These are phyloP conservation scores for Saccharomyces eubayanus DNA, from an alignment of 805 yeast genomes.

Conservation along the genomic window DNA sequence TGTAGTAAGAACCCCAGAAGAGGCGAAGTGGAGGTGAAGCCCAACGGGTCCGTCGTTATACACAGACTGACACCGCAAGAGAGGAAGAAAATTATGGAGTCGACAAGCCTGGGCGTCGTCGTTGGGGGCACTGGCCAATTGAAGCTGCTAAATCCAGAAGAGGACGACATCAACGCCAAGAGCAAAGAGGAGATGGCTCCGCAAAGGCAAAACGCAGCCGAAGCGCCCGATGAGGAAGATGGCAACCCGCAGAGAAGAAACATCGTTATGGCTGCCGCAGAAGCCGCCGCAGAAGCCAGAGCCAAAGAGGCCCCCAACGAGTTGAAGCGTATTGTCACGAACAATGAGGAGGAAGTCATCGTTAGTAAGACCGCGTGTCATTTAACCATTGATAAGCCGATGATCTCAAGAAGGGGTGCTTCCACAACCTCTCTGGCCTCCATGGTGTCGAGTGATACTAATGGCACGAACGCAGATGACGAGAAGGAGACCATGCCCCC, in stretches of 20 bases:
- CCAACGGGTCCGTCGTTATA: constrained; percentile 46
- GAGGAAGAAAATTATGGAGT: constrained; percentile 35
- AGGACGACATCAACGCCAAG: constrained; percentile 10
- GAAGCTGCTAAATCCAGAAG: constrained; percentile 28
- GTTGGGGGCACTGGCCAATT: constrained; percentile 73
- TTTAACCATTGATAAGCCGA: constrained; percentile 38
- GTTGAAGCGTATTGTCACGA: constrained; percentile 22
- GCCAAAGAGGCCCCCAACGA: constrained; percentile 30
- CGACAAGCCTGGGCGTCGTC: constrained; percentile 58
- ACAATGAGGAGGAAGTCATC: constrained; percentile 34
- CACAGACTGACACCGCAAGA: constrained; percentile 51
- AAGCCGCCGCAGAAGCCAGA: constrained; percentile 33
- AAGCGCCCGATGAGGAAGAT: constrained; percentile 25
- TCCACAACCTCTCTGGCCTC: constrained; percentile 22
- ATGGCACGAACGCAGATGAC: constrained; percentile 5
- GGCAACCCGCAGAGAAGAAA: constrained; percentile 20
- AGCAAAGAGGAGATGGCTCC: constrained; percentile 19
- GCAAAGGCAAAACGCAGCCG: constrained; percentile 4
- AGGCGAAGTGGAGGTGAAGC: constrained; percentile 66
- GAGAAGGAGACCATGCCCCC: constrained; percentile 28
- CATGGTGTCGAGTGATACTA: constrained; percentile 9
- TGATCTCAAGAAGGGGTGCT: constrained; percentile 30
- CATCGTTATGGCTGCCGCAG: constrained; percentile 31
- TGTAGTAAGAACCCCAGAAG: constrained; percentile 70
- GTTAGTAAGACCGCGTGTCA: constrained; percentile 29